Evolutionary conservation across 768 basidiomycete species (phyloP), one percentile per base, ranked within the genome.

Genomic region (Mycena metata): DNA sequence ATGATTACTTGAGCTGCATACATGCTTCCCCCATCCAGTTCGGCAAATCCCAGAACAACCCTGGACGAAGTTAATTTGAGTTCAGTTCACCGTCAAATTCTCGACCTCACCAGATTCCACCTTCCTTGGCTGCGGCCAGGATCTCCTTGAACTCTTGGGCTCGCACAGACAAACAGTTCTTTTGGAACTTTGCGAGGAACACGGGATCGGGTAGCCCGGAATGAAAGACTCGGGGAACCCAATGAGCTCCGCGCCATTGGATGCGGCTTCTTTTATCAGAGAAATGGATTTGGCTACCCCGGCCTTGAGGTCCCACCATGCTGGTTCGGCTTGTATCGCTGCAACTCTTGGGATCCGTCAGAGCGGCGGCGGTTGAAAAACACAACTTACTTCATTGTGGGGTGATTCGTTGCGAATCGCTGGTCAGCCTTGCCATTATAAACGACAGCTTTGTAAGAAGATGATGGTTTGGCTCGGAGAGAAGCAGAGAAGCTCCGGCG

Each of bases 221-320:
- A 73, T 73, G 63, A 73, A 73, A 0, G 72, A 71, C 52, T 73
- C 72, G n/a, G 72, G 70, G 17, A 73, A 73, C 30, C 70, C 70
- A 24, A 73, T 36, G 45, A 73, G 67, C 58, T 71, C 54, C 15
- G 72, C 72, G 30, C 72, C 72, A 42, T 73, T 73, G 26, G 70
- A 39, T 6, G 72, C 66, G 3, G 72, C 70, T 42, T 73, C 71
- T 41, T 66, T 69, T 41, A 71, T 68, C 16, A 73, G 54, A 7
- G 68, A 57, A 60, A 71, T 69, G 0, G 51, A 41, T 47, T 71
- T 73, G 9, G 52, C 51, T 23, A 73, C 69, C 1, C 69, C 61
- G 3, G 66, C 67, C 33, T 69, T 60, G 41, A 73, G 67, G 54
- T 73, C 66, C 62, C 59, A 71, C 72, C 69, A 73, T 16, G 51